A percentile compares a stretch with the other conserved stretches of the same genome.
Conservation (phyloP, 208 protist genomes). For the Trypanosomatidae sp. region DNA sequence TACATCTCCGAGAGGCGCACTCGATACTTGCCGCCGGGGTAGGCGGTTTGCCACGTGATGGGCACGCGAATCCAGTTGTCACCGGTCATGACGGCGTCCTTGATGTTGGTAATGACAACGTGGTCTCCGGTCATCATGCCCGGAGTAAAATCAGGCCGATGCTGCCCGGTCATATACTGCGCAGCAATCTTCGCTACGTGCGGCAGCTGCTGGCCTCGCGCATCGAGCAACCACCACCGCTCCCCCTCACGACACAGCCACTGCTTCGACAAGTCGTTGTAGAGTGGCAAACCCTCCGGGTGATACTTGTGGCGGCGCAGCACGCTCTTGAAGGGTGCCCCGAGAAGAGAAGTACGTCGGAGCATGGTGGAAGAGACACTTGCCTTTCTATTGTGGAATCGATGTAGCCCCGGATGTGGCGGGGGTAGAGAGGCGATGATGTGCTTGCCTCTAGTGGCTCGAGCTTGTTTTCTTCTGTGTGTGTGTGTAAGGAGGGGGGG, state of each 20-base stretch:
- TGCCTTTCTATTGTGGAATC: background rate
- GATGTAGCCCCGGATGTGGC: background rate
- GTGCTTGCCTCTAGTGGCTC: background rate
- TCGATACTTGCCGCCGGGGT: slow-evolving; percentile 91
- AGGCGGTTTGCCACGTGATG: slow-evolving; percentile 91
- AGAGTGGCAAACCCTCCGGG: slow-evolving; percentile 85
- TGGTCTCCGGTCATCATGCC: slow-evolving; percentile 91
- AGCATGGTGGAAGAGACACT: slow-evolving; percentile 39
- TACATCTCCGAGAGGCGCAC: slow-evolving; percentile 92
- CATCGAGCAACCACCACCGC: slow-evolving; percentile 91
- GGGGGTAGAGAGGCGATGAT: background rate
- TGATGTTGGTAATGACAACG: slow-evolving; percentile 91
- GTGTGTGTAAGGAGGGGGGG: background rate
- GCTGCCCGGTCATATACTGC: slow-evolving; percentile 91
- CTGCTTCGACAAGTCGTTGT: slow-evolving; percentile 92
- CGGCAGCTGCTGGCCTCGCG: slow-evolving; percentile 84
- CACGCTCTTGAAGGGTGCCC: slow-evolving; percentile 88
- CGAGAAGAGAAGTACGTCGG: slow-evolving; percentile 25
- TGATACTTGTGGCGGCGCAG: slow-evolving; percentile 89
- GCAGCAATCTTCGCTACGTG: slow-evolving; percentile 78
- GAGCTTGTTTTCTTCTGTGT: background rate
- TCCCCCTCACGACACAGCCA: slow-evolving; percentile 90
- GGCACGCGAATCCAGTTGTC: slow-evolving; percentile 90
- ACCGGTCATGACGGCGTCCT: slow-evolving; percentile 90
- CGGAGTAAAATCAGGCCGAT: slow-evolving; percentile 88